Percentiles rank a stretch among this genome's conserved stretches.
These are phyloP conservation scores for Trypanosomatidae sp. DNA, from an alignment of 208 protist species.

Conservation along the genomic window DNA sequence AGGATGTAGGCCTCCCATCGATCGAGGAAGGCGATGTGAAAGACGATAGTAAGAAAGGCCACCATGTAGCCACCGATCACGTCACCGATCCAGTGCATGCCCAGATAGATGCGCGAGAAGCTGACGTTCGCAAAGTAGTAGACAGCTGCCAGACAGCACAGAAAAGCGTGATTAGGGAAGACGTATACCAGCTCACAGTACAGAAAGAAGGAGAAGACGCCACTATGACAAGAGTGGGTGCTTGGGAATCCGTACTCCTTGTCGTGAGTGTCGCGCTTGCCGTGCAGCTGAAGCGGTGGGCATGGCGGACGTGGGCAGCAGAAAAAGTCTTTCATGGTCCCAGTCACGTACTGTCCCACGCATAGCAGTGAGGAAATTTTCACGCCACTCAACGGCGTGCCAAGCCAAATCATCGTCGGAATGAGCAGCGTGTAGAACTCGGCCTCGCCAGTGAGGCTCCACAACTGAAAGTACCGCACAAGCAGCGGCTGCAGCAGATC, in stretches of 20 bases:
- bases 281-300: constrained; percentile 59
- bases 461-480: constrained; percentile 57
- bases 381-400: constrained; percentile 26
- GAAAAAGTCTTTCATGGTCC: constrained; percentile 53
- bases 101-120: constrained; percentile 64
- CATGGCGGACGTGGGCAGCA: constrained; percentile 71
- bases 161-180: constrained; percentile 35
- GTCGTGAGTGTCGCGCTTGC: constrained; percentile 40
- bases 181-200: constrained; percentile 39
- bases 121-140: constrained; percentile 51
- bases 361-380: constrained; percentile 52
- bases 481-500: constrained; percentile 29
- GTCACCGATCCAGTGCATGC: constrained; percentile 82
- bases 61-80: constrained; percentile 48
- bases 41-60: constrained; percentile 40
- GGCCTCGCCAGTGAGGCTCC: constrained; percentile 66
- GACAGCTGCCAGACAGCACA: constrained; percentile 45
- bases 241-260: constrained; percentile 80
- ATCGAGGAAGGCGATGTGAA: constrained; percentile 45
- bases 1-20: constrained; percentile 32
- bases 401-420: constrained; percentile 55
- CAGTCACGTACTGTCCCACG: constrained; percentile 64
- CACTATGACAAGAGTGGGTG: constrained; percentile 61
- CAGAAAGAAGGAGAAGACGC: constrained; percentile 56
- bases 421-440: constrained; percentile 72